Percentiles rank a stretch among this genome's conserved stretches.
Evolutionary conservation across 1,284 basidiomycete species (phyloP).

Genomic region (Sporisorium graminicola): DNA sequence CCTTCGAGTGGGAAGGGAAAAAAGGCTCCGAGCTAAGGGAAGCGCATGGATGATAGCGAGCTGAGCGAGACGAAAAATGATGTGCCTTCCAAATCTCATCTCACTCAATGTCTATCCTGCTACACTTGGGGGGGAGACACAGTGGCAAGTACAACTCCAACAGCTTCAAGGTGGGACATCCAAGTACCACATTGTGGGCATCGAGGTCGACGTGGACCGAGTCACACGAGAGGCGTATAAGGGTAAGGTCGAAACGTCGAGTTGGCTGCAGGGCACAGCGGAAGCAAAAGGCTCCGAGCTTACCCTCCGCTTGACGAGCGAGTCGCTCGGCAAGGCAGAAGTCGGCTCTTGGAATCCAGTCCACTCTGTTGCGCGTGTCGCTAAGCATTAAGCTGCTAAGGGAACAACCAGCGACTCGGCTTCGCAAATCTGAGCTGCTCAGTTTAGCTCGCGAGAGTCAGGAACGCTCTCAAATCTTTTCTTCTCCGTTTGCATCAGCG

Average conservation of each 20-base stretch:
- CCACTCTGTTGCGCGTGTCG: too few species aligned
- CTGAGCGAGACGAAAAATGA: not conserved
- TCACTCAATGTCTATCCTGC: not conserved
- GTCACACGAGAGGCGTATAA: not conserved
- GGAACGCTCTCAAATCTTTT: not conserved
- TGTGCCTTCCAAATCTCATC: not conserved
- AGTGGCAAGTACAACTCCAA: not conserved
- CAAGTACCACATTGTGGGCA: not conserved
- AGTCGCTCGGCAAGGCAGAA: not conserved
- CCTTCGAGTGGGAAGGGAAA: not conserved
- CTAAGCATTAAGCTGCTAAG: not conserved
- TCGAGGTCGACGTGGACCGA: not conserved
- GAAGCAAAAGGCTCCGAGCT: constrained; percentile 17
- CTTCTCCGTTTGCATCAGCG: not conserved
- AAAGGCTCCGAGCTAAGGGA: constrained; percentile 41
- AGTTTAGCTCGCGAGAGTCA: not conserved
- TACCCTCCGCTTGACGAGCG: not conserved
- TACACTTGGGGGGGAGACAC: not conserved
- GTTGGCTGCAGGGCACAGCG: not conserved
- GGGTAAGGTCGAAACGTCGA: not conserved
- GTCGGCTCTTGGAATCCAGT: too few species aligned
- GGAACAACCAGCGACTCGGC: not conserved
- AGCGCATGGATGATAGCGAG: not conserved
- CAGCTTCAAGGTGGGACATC: not conserved
- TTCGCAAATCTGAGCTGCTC: not conserved